These are phyloP conservation scores for Backusella parvicylindrica DNA, from an alignment of 192 early-diverging fungal genomes.

Conservation along the genomic window DNA sequence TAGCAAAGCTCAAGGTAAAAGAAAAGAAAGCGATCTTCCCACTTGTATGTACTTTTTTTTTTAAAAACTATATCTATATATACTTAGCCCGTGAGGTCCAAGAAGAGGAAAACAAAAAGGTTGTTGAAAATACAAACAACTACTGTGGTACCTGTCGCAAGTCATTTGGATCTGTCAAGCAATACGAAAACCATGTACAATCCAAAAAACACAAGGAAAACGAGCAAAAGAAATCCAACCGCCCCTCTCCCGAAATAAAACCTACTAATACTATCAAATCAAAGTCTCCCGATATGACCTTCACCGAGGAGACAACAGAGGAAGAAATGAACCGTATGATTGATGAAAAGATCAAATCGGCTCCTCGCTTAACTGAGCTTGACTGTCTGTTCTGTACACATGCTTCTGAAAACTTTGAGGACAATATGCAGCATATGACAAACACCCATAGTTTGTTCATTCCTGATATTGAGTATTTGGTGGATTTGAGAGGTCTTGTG, in stretches of 20 bases:
- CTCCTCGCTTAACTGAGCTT: slow-evolving; percentile 57
- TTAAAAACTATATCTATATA: not conserved
- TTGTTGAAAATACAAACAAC: slow-evolving; percentile 24
- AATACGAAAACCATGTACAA: slow-evolving; percentile 84
- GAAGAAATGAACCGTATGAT: slow-evolving; percentile 67
- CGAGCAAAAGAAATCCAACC: slow-evolving; percentile 39
- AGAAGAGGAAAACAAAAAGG: slow-evolving; percentile 37
- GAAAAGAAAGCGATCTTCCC: not conserved
- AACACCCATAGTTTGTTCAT: slow-evolving; percentile 90
- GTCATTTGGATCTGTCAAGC: slow-evolving; percentile 62
- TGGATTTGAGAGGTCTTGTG: slow-evolving; percentile 84
- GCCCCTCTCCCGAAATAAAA: not conserved
- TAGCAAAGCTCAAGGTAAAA: slow-evolving; percentile 59
- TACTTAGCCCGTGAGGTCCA: slow-evolving; percentile 54
- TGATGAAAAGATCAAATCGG: slow-evolving; percentile 76
- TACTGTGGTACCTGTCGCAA: slow-evolving; percentile 52
- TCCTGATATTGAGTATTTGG: slow-evolving; percentile 93
- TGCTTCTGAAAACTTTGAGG: slow-evolving; percentile 57
- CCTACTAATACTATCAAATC: slow-evolving; percentile 2
- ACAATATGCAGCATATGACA: slow-evolving; percentile 92
- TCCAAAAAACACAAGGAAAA: slow-evolving; percentile 95
- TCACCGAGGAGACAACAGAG: slow-evolving; percentile 51
- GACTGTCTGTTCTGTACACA: slow-evolving; percentile 96
- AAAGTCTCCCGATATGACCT: slow-evolving; percentile 29
- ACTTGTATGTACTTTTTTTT: not conserved